Conservation (phyloP, 2,329 filamentous ascomycete genomes). For the Clarireedia hainanense region DNA sequence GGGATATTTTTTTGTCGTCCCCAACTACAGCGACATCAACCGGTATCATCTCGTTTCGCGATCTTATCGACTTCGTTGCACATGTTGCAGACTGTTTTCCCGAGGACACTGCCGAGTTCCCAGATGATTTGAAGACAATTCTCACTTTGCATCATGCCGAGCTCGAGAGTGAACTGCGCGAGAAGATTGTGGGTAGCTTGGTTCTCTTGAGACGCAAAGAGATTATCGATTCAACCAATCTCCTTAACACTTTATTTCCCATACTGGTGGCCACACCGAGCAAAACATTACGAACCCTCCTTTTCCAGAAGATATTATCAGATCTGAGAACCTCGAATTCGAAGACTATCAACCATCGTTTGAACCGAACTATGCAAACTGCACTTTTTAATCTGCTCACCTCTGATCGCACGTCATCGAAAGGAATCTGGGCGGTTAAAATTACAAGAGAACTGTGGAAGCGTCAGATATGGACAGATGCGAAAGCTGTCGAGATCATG, state of each 20-base stretch:
- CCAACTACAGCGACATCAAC: conserved; percentile 71
- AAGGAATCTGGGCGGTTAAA: conserved; percentile 93
- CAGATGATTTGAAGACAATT: conserved; percentile 73
- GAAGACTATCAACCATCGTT: conserved; percentile 80
- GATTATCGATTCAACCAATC: conserved; percentile 72
- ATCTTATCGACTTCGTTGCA: conserved; percentile 87
- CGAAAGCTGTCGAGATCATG: conserved; percentile 96
- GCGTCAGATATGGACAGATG: conserved; percentile 89
- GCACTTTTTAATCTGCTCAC: conserved; percentile 88
- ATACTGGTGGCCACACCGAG: conserved; percentile 87
- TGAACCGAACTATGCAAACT: conserved; percentile 90
- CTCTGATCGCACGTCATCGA: conserved; percentile 74
- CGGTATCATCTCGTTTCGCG: conserved; percentile 75
- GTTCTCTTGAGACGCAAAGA: conserved; percentile 86
- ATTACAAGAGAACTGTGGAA: conserved; percentile 95
- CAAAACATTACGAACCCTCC: conserved; percentile 74
- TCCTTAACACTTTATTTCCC: conserved; percentile 89
- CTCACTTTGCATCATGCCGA: conserved; percentile 74
- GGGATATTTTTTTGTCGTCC: conserved; percentile 82
- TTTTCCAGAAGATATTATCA: conserved; percentile 87
- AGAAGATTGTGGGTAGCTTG: conserved; percentile 89
- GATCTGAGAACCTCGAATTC: conserved; percentile 84
- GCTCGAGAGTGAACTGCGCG: conserved; percentile 75
- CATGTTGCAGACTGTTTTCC: conserved; percentile 94
- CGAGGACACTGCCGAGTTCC: conserved; percentile 67